Conservation (phyloP, 306 rosid species). For the Trichosanthes truncata region DNA sequence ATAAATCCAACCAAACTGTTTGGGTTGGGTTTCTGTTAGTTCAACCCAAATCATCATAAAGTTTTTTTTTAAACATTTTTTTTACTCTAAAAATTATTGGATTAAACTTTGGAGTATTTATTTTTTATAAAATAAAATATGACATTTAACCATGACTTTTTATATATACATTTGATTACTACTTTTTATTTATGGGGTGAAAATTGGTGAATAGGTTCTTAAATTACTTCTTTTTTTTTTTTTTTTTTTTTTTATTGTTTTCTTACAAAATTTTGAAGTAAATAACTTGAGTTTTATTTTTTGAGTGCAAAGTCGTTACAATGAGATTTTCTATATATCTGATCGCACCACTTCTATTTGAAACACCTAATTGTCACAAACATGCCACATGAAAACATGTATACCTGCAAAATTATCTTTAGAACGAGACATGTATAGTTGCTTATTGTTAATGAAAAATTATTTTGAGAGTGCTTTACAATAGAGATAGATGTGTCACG, state of each 20-base stretch:
- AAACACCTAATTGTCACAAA: not conserved
- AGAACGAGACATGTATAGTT: not conserved
- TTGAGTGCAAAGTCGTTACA: not conserved
- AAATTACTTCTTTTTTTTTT: not conserved
- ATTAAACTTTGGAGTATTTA: not conserved
- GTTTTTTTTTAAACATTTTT: not conserved
- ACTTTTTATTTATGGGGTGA: not conserved
- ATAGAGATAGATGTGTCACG: not conserved
- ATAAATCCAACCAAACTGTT: not conserved
- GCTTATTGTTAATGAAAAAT: not conserved
- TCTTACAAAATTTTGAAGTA: not conserved
- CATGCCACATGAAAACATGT: not conserved
- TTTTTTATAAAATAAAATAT: too few species aligned
- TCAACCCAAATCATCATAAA: not conserved
- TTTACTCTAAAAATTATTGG: not conserved
- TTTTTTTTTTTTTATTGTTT: not conserved
- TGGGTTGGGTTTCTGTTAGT: not conserved
- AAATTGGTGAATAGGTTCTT: not conserved
- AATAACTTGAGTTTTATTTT: not conserved
- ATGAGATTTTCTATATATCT: not conserved
- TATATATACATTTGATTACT: not conserved
- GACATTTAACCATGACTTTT: not conserved
- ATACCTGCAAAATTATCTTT: not conserved
- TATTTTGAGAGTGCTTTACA: not conserved
- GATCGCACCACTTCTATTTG: not conserved